Base-by-base conservation (phyloP, 2,329 filamentous ascomycete genomes). In the Arthroderma uncinatum region DNA sequence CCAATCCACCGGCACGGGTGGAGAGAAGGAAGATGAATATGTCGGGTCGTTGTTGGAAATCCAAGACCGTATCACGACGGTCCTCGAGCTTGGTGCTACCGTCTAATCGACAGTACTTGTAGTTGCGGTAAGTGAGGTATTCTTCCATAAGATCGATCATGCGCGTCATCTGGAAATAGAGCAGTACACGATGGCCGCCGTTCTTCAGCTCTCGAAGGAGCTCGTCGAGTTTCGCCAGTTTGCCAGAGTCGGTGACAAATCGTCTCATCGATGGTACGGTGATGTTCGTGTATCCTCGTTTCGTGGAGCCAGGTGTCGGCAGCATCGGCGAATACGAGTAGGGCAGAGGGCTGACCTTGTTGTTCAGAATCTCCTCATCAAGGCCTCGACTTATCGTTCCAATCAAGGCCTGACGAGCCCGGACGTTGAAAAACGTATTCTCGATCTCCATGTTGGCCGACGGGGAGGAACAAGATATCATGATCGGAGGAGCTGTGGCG, bases 101-200 rank as follows among this genome's bases (percentile, higher is more conserved):
- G 67, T 98, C 93, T 47, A 98, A 80, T 59, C 93, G 88, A 67
- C 92, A 94, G 75, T 96, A 98, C 73, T 95, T 96, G 84, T 95
- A 97, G 75, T 97, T 96, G 70, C 93, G 89, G 76, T 97, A 97
- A 0, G 93, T 97, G 59, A 98, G 79, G 66, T 97, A 98, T 73
- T 98, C 93, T 71, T 98, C 93, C 88, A 97, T 97, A 60, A 98
- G 78, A 70, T 98, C 92, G 68, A 98, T 97, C 93, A 98, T 98
- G 68, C 89, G 87, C 2, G 93, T 98, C 93, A 98, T 98, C 78
- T 98, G 93, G 87, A 98, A 98, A 79, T 98, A 98, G 19, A 98
- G 78, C 56, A 98, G 78, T 21, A 98, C 93, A 67, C 93, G 90
- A 65, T 98, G 93, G 36, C 87, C 87, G 61, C 87, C 88, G 61